Evolutionary conservation across 1,284 basidiomycete genomes (phyloP).

Genomic region (Sanghuangporus baumii): DNA sequence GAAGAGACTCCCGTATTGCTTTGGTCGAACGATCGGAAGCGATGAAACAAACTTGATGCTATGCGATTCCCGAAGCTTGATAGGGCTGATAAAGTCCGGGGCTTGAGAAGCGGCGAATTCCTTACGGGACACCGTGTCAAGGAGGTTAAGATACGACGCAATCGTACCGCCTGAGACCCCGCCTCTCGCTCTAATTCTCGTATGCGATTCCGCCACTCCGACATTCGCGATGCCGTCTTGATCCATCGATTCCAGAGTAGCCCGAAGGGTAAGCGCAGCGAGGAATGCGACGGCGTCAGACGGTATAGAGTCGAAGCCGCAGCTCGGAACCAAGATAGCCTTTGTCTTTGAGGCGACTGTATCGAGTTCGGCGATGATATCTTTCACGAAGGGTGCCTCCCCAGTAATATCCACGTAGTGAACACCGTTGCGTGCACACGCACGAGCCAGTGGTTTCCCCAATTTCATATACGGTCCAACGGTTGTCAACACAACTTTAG

Average conservation of each 20-base stretch:
- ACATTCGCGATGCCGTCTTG: conserved; percentile 21
- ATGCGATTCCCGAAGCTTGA: neutral
- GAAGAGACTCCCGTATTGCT: conserved; percentile 50
- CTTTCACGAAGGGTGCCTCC: conserved; percentile 47
- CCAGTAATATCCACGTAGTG: conserved; percentile 65
- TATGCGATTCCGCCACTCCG: conserved; percentile 34
- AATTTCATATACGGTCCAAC: conserved; percentile 64
- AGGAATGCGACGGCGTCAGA: conserved; percentile 61
- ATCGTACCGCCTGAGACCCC: conserved; percentile 70
- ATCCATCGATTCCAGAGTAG: conserved; percentile 15
- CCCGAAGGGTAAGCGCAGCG: conserved; percentile 40
- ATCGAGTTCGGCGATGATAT: conserved; percentile 53
- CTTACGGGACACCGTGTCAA: conserved; percentile 46
- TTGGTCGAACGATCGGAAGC: neutral
- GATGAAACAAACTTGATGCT: neutral
- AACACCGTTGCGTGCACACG: conserved; percentile 44
- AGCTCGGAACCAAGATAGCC: conserved; percentile 64
- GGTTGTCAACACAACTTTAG: conserved; percentile 60
- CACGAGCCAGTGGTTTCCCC: conserved; percentile 59
- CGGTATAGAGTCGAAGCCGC: conserved; percentile 70
- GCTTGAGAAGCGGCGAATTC: conserved; percentile 27
- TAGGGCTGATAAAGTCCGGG: conserved; percentile 51
- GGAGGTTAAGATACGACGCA: conserved; percentile 40
- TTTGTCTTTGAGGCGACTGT: conserved; percentile 61
- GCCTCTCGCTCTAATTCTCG: conserved; percentile 47